phyloP scores from a whole-genome alignment of 2,329 filamentous ascomycete species.

The Colletotrichum sp. region DNA sequence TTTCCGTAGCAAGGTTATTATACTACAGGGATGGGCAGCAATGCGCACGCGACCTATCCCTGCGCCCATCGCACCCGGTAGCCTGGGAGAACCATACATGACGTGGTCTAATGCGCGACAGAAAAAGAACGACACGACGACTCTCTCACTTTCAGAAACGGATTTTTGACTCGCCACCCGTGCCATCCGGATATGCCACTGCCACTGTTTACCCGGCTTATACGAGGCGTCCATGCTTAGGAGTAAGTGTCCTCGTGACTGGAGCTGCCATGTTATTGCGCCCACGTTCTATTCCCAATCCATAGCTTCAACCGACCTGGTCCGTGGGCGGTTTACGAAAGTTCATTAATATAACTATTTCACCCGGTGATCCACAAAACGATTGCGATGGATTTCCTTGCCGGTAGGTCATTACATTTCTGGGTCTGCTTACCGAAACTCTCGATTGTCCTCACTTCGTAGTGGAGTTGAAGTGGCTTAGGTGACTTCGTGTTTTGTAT shows the following conservation, averaged over 20 bases:
- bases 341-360: background rate
- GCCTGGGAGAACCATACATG: background rate
- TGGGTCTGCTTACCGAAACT: background rate
- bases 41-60: background rate
- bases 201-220: background rate
- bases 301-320: background rate
- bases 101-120: background rate
- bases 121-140: background rate
- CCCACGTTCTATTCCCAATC: background rate
- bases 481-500: background rate
- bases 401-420: background rate
- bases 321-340: background rate
- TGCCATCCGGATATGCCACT: background rate
- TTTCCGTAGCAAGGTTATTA: background rate
- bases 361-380: background rate
- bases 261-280: background rate
- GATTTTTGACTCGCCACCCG: slow-evolving; percentile 1
- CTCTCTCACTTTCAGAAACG: background rate
- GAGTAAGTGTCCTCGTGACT: background rate
- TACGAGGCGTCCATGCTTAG: background rate
- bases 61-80: background rate
- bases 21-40: background rate
- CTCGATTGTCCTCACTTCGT: background rate
- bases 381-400: background rate
- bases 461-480: background rate